Evolutionary conservation across 2,329 filamentous ascomycete genomes (phyloP), one percentile per base, ranked within the genome.

Genomic region (Pyrenophora teres): DNA sequence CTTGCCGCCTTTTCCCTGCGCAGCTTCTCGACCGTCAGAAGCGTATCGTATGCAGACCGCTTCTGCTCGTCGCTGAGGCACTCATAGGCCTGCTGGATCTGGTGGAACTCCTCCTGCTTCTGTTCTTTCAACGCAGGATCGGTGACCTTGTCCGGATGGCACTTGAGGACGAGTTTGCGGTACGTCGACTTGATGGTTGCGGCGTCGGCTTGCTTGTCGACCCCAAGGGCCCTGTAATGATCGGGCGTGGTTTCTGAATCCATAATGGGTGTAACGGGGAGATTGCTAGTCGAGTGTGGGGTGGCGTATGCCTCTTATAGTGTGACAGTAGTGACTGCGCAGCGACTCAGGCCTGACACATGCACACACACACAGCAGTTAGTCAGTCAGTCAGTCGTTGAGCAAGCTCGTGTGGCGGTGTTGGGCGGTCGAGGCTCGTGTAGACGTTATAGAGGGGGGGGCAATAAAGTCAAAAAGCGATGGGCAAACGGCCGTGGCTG

Each of bases 41-140:
- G 83, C 45, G 91, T 86, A 74, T 97, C 91, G 73, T 97, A 96
- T 61, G 86, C 85, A 52, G 79, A 75, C 53, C 90, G 81, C 69
- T 87, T 85, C 6, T 78, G 80, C 23, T 93, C 88, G 69, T 97
- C 87, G 67, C 85, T 89, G 54, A 99, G 83, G 25, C 94, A 80
- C 75, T 97, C 94, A 75, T 96, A 99, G 43, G 94, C 92, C 65
- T 92, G 85, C 73, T 97, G 92, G 30, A 97, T 90, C 71, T 86
- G 87, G 75, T 97, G 92, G 68, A 97, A 99, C 74, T 96, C 87
- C 63, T 91, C 87, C 64, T 89, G 86, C 73, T 92, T 95, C 63
- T 85, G 78, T 52, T 85, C 84, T 75, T 94, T 95, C 65, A 89
- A 79, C 13, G 84, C 79, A 46, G 87, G 85, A 66, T 96, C 85